A percentile compares a stretch with the other conserved stretches of the same genome.
phyloP scores from a whole-genome alignment of 305 asterid genomes.

The Solanum aculeatissimum region DNA sequence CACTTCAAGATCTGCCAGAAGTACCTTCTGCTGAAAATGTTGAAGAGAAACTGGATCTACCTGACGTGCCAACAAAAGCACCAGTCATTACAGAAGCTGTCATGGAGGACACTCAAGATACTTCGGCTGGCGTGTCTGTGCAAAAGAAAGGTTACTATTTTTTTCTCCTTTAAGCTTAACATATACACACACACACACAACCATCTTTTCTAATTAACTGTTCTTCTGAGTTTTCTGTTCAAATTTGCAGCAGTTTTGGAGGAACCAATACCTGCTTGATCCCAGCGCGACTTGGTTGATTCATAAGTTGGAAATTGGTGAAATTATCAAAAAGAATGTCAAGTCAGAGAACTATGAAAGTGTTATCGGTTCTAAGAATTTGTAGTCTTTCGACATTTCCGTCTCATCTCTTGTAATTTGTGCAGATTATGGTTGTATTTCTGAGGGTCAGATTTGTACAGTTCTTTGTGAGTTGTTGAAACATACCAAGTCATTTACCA shows the following conservation, averaged over 20 bases:
- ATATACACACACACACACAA: neutral
- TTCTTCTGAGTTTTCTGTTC: neutral
- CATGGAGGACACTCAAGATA: slow-evolving; percentile 8
- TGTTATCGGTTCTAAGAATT: neutral
- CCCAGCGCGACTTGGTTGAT: neutral
- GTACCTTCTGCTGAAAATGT: slow-evolving; percentile 35
- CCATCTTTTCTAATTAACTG: neutral
- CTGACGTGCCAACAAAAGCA: slow-evolving; percentile 66
- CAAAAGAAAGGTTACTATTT: slow-evolving; percentile 41
- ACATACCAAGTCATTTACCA: neutral
- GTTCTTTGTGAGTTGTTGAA: neutral
- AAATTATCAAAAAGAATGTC: neutral
- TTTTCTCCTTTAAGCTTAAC: neutral
- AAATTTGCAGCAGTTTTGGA: slow-evolving; percentile 56
- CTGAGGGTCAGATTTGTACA: slow-evolving; percentile 23
- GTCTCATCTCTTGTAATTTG: neutral
- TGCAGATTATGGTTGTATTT: neutral
- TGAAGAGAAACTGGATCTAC: slow-evolving; percentile 67
- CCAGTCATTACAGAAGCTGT: slow-evolving; percentile 30
- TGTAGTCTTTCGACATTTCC: neutral
- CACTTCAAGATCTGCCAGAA: slow-evolving; percentile 61
- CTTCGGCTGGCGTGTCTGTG: slow-evolving; percentile 20
- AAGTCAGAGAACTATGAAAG: neutral
- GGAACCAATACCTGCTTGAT: slow-evolving; percentile 79
- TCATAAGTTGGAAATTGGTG: neutral